phyloP scores from a whole-genome alignment of 2,329 filamentous ascomycete genomes.

The Graphiopsis chlorocephala region DNA sequence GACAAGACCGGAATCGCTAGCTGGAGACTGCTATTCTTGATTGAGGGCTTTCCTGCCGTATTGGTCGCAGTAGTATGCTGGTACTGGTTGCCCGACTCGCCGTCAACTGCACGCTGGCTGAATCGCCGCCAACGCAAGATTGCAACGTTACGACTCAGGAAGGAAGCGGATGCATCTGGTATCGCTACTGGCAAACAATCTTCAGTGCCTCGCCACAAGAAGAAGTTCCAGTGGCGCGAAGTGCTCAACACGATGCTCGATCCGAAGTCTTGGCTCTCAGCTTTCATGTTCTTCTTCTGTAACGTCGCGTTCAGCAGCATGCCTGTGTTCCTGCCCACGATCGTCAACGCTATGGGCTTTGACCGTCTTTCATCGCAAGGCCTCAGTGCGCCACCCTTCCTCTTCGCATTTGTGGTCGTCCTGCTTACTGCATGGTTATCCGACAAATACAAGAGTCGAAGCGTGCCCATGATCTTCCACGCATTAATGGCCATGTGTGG shows the following conservation, averaged over 20 bases:
- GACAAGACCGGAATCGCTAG: slow-evolving; percentile 66
- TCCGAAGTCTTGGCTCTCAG: slow-evolving; percentile 71
- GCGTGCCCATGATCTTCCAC: slow-evolving; percentile 65
- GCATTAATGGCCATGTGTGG: slow-evolving; percentile 61
- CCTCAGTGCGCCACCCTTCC: slow-evolving; percentile 76
- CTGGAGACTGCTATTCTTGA: slow-evolving; percentile 80
- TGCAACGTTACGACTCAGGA: slow-evolving; percentile 64
- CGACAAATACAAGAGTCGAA: slow-evolving; percentile 63
- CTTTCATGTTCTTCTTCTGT: slow-evolving; percentile 79
- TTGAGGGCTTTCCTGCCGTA: slow-evolving; percentile 83
- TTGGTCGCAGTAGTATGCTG: slow-evolving; percentile 71
- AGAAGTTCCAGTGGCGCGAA: slow-evolving; percentile 48
- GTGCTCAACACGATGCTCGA: slow-evolving; percentile 60
- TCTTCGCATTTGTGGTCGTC: slow-evolving; percentile 70
- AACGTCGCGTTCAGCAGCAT: slow-evolving; percentile 87
- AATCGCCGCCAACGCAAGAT: slow-evolving; percentile 55
- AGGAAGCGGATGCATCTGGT: slow-evolving; percentile 39
- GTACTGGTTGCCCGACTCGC: slow-evolving; percentile 73
- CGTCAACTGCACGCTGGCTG: slow-evolving; percentile 47
- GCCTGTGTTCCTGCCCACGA: slow-evolving; percentile 79
- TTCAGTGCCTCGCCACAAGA: slow-evolving; percentile 24
- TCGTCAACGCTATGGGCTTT: slow-evolving; percentile 63
- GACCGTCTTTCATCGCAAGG: slow-evolving; percentile 67
- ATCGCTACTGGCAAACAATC: background rate
- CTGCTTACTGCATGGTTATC: slow-evolving; percentile 70